These are phyloP conservation scores for Dipteronia sinensis DNA, from an alignment of 345 rosid genomes.

Conservation along the genomic window DNA sequence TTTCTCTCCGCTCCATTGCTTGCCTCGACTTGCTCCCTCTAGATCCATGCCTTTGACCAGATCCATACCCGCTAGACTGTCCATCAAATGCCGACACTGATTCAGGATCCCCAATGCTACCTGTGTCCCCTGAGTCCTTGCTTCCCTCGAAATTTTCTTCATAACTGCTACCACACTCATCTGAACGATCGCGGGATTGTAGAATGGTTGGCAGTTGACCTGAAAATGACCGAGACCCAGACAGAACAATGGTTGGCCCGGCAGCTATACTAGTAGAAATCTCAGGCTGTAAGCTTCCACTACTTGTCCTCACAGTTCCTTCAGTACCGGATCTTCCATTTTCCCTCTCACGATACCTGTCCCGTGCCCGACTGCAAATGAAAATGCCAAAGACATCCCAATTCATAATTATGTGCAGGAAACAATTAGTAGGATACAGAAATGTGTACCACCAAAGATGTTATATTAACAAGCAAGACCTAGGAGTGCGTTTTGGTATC, in stretches of 20 bases:
- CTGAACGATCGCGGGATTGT: constrained; percentile 71
- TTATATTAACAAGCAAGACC: not conserved
- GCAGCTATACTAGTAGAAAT: constrained; percentile 30
- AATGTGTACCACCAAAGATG: not conserved
- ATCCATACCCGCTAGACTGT: constrained; percentile 49
- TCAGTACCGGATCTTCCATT: constrained; percentile 61
- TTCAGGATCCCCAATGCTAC: constrained; percentile 75
- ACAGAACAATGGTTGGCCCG: constrained; percentile 51
- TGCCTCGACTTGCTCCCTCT: constrained; percentile 76
- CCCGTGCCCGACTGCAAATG: constrained; percentile 58
- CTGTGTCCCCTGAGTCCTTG: constrained; percentile 74
- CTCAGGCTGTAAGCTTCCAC: constrained; percentile 50
- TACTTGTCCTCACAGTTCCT: constrained; percentile 44
- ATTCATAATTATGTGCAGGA: not conserved
- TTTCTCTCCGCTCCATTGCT: constrained; percentile 65
- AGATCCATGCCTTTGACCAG: constrained; percentile 60
- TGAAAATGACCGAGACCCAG: constrained; percentile 60
- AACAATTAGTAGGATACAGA: not conserved
- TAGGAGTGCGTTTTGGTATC: not conserved
- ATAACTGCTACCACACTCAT: constrained; percentile 64
- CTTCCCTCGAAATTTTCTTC: constrained; percentile 79
- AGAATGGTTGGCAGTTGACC: constrained; percentile 77
- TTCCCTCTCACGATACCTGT: constrained; percentile 77
- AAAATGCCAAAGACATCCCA: constrained; percentile 5
- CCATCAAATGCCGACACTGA: constrained; percentile 60